Evolutionary conservation across 108 stramenopile species (phyloP), one percentile per base, ranked within the genome.

Genomic region (Mayamaea pseudoterrestris): DNA sequence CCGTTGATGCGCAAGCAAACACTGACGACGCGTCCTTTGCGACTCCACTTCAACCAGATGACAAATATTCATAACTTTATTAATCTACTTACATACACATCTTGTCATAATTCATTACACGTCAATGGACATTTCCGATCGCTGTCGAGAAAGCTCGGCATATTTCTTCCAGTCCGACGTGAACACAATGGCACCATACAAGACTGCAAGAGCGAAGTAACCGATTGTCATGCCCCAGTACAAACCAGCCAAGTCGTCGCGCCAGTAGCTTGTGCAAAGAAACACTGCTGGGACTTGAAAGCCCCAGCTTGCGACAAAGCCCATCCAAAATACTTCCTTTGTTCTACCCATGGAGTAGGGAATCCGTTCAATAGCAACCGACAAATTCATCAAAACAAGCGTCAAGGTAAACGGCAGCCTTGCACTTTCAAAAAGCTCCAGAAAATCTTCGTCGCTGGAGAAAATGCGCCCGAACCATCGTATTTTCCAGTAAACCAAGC

Each of bases 331-430:
- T 0, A 84, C 74, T 34, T 67, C 69, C 4, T 36, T 59, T 26
- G 89, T 78, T 11, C 77, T 57, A 2, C 89, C 84, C 80, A 81
- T 80, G 21, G 60, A 66, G 24, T 80, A 50, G 3, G 82, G 89
- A 27, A 90, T 79, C 16, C 62, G 58, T 44, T 90, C 89, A 30
- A 85, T 63, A 23, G 67, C 79, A 4, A 90, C 76, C 2, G 81
- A 32, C 0, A 83, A 41, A 57, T 90, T 90, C 89, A 90, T 90
- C 47, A 70, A 61, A 30, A 83, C 68, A 37, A 90, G 39, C 3
- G 78, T 55, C 17, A 70, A 27, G 14, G 65, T 51, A 35, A 90
- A 80, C 0, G 83, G 83, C 36, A 63, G 31, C 18, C 63, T 45
- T 31, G 62, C 63, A 25, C 60, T 68, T 30, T 78, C 74, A 49